Evolutionary conservation across 2,329 filamentous ascomycete species (phyloP), one percentile per base, ranked within the genome.

Genomic region (Colletotrichum neosansevieriae): DNA sequence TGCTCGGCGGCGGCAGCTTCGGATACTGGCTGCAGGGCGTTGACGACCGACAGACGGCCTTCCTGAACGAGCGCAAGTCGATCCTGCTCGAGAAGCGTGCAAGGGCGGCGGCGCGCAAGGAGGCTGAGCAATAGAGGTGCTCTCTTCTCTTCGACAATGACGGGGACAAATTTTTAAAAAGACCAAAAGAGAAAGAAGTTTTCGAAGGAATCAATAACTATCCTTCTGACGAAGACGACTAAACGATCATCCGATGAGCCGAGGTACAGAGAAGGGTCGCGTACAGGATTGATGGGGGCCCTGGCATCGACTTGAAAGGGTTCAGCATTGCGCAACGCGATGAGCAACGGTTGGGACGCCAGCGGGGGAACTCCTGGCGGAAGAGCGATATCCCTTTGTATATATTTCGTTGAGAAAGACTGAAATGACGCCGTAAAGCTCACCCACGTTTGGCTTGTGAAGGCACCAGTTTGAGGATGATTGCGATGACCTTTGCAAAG

Each of bases 11-110:
- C 75, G 94, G 91, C 74, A 93, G 92, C 82, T 98, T 98, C 83
- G 96, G 96, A 74, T 98, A 98, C 86, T 99, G 95, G 94, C 85
- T 99, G 74, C 91, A 94, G 84, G 93, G 93, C 71, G 93, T 98
- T 64, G 94, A 98, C 80, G 85, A 93, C 76, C 87, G 90, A 78
- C 95, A 98, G 82, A 87, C 91, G 73, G 88, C 88, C 72, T 87
- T 94, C 71, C 84, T 99, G 68, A 84, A 86, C 72, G 92, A 95
- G 77, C 90, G 94, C 77, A 94, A 94, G 85, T 86, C 92, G 73
- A 81, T 86, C 63, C 86, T 99, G 73, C 84, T 98, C 67, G 94
- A 97, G 84, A 98, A 98, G 90, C 87, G 96, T 79, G 90, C 90
- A 79, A 86, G 94, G 81, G 90, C 81, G 77, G 63, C 71, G n/a